These are phyloP conservation scores for Clavispora phyllophila DNA, from an alignment of 805 yeast species.

Conservation along the genomic window DNA sequence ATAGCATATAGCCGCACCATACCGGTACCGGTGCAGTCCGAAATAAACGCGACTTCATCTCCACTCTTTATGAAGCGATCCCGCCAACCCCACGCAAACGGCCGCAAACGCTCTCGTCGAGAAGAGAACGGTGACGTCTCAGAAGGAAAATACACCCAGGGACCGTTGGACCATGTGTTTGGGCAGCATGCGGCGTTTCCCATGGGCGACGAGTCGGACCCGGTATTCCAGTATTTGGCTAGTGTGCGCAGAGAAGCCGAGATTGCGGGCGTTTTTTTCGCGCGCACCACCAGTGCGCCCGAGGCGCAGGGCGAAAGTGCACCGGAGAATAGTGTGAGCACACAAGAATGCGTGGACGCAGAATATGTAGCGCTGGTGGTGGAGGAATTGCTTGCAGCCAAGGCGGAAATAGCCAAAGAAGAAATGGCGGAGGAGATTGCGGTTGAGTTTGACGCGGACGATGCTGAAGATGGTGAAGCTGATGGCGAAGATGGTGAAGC, in stretches of 20 bases:
- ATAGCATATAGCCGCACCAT: background rate
- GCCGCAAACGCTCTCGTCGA: background rate
- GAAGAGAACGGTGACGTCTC: background rate
- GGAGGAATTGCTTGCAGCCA: background rate
- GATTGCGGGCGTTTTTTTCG: constrained; percentile 1
- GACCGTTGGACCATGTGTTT: constrained; percentile 22
- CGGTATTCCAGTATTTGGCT: constrained; percentile 22
- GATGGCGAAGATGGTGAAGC: too few relatives aligned
- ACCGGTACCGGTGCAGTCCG: background rate
- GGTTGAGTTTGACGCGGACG: constrained; percentile 8
- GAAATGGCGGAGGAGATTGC: constrained; percentile 4
- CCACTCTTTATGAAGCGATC: background rate
- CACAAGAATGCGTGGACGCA: too few relatives aligned
- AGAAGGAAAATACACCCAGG: constrained; percentile 11
- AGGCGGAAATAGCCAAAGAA: background rate
- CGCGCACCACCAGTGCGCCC: too few relatives aligned
- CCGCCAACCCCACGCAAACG: background rate
- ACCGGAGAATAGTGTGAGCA: too few relatives aligned
- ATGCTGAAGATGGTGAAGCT: constrained; percentile 1
- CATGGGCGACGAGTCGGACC: constrained; percentile 7
- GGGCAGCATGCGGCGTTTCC: constrained; percentile 31
- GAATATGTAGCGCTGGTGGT: constrained; percentile 2
- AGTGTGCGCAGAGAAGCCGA: constrained; percentile 31
- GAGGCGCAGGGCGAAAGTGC: too few relatives aligned
- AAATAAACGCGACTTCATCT: background rate